phyloP scores from a whole-genome alignment of 805 yeast species.

The Lachancea kluyveri region DNA sequence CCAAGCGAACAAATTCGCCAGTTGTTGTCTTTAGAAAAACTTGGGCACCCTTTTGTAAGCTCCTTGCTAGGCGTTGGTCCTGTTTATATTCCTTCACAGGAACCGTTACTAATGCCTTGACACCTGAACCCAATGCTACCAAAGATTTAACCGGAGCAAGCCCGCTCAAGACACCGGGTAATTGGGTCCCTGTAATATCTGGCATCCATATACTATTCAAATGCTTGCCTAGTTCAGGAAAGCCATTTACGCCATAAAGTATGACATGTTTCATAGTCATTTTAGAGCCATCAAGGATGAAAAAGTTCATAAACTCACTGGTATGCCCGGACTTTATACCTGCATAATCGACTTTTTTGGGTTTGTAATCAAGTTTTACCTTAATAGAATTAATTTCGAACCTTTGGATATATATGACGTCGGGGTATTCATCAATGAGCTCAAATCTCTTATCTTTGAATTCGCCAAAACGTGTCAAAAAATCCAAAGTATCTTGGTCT shows the following conservation, averaged over 20 bases:
- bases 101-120: slow-evolving; percentile 63
- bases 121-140: slow-evolving; percentile 71
- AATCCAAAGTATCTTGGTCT: slow-evolving; percentile 91
- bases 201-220: slow-evolving; percentile 81
- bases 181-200: slow-evolving; percentile 74
- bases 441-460: slow-evolving; percentile 69
- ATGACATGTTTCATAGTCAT: slow-evolving; percentile 55
- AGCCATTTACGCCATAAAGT: slow-evolving; percentile 74
- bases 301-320: slow-evolving; percentile 81
- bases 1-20: slow-evolving; percentile 72
- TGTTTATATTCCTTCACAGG: slow-evolving; percentile 70
- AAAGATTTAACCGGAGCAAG: slow-evolving; percentile 75
- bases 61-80: slow-evolving; percentile 63
- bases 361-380: slow-evolving; percentile 81
- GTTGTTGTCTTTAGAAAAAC: slow-evolving; percentile 73
- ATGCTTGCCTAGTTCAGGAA: slow-evolving; percentile 47
- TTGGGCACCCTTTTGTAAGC: slow-evolving; percentile 69
- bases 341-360: slow-evolving; percentile 78
- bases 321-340: slow-evolving; percentile 81
- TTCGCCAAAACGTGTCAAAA: slow-evolving; percentile 69
- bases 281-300: slow-evolving; percentile 80
- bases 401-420: slow-evolving; percentile 60
- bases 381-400: slow-evolving; percentile 54
- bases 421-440: slow-evolving; percentile 54
- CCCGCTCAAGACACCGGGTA: slow-evolving; percentile 77